Conservation (phyloP, 352 stramenopile species). For the Globisporangium middletonii region DNA sequence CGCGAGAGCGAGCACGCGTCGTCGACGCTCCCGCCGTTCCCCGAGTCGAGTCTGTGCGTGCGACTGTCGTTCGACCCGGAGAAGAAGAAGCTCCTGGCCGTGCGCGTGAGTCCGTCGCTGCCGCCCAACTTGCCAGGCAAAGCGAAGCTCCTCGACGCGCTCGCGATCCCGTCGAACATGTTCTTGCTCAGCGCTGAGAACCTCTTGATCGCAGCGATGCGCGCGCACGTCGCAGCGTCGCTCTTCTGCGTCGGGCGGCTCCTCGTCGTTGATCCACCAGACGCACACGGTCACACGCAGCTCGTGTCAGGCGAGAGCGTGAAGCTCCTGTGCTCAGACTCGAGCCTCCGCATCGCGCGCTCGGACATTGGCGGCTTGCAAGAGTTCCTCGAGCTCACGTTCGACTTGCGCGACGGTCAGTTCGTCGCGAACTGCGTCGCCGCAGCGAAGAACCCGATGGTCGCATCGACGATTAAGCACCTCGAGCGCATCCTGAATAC, state of each 20-base stretch:
- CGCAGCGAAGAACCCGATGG: conserved; percentile 46
- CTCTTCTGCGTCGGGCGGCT: conserved; percentile 69
- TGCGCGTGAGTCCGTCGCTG: conserved; percentile 56
- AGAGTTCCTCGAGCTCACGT: conserved; percentile 75
- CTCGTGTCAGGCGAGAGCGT: conserved; percentile 72
- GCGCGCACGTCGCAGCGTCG: conserved; percentile 61
- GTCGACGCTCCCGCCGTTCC: conserved; percentile 29
- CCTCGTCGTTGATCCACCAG: conserved; percentile 61
- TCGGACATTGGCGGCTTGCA: conserved; percentile 72
- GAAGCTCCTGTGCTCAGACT: conserved; percentile 45
- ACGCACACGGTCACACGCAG: conserved; percentile 44
- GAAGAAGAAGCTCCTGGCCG: conserved; percentile 54
- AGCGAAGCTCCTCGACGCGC: conserved; percentile 39
- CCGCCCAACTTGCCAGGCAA: conserved; percentile 58
- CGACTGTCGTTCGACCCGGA: conserved; percentile 54
- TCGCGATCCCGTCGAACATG: conserved; percentile 73
- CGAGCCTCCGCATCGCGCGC: conserved; percentile 56
- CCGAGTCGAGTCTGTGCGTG: conserved; percentile 64
- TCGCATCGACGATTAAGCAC: conserved; percentile 48
- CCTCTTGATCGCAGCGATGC: conserved; percentile 68
- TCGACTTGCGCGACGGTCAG: conserved; percentile 66
- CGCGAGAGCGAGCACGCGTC: conserved; percentile 13
- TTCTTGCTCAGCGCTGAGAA: conserved; percentile 72
- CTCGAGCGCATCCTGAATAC: conserved; percentile 71
- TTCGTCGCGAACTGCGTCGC: conserved; percentile 70